Percentiles rank a stretch among this genome's conserved stretches.
phyloP scores from a whole-genome alignment of 495 filamentous ascomycete species.

The Trypethelium eluteriae region DNA sequence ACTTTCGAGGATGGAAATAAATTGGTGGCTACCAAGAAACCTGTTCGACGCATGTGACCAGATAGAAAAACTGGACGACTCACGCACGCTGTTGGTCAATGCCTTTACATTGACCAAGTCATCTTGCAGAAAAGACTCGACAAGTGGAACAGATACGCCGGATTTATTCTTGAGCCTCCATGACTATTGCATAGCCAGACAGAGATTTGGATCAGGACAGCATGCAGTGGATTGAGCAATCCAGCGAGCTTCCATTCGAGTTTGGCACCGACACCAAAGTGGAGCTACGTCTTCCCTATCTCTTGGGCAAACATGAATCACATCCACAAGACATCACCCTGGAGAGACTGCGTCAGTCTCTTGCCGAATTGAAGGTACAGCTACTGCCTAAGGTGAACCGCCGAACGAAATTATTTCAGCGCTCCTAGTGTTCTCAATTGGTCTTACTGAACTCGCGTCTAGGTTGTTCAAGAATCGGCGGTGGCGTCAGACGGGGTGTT shows the following conservation, averaged over 20 bases:
- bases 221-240: background rate
- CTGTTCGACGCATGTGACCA: background rate
- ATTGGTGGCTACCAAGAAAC: background rate
- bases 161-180: constrained; percentile 22
- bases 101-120: constrained; percentile 37
- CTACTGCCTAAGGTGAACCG: background rate
- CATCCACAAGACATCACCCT: background rate
- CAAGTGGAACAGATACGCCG: constrained; percentile 30
- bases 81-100: constrained; percentile 29
- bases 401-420: background rate
- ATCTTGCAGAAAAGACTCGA: constrained; percentile 24
- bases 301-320: background rate
- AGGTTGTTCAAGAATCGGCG: constrained; percentile 21
- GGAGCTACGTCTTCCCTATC: background rate
- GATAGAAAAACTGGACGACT: background rate
- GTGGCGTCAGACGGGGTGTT: background rate
- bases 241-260: background rate
- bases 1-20: background rate
- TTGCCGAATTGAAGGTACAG: background rate
- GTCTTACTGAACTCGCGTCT: constrained; percentile 16
- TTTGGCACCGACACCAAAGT: background rate
- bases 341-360: background rate
- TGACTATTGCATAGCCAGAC: background rate
- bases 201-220: constrained; percentile 4
- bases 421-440: background rate